Percentiles rank a stretch among this genome's conserved stretches.
Conservation (phyloP, 2,329 filamentous ascomycete genomes). For the Aspergillus tanneri region DNA sequence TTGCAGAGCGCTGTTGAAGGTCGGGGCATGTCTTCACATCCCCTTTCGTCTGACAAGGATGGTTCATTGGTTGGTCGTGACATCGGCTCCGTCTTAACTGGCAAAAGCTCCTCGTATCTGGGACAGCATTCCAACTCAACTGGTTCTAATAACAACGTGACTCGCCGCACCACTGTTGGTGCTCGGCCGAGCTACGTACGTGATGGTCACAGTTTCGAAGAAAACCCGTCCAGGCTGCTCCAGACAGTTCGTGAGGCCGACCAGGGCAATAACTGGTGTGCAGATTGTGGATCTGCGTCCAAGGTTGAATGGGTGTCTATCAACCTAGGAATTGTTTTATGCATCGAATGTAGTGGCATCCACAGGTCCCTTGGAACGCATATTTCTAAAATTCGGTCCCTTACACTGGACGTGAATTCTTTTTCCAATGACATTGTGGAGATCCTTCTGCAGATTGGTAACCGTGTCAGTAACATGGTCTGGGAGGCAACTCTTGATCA, state of each 20-base stretch:
- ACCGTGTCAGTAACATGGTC: constrained; percentile 91
- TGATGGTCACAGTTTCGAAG: constrained; percentile 71
- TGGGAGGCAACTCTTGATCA: constrained; percentile 87
- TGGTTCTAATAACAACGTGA: constrained; percentile 59
- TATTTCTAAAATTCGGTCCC: constrained; percentile 92
- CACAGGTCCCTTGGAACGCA: constrained; percentile 95
- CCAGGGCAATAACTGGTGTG: constrained; percentile 89
- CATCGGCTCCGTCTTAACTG: constrained; percentile 88
- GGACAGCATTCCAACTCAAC: constrained; percentile 52
- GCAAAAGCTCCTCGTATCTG: constrained; percentile 71
- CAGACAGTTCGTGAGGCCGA: constrained; percentile 86
- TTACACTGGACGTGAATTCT: constrained; percentile 92
- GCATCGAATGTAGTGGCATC: constrained; percentile 97
- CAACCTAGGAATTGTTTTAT: constrained; percentile 92
- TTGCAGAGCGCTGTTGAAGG: constrained; percentile 93
- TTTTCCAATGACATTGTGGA: constrained; percentile 98
- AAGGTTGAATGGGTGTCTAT: constrained; percentile 99
- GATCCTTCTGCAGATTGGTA: constrained; percentile 84
- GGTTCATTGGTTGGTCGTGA: constrained; percentile 70
- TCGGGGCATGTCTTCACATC: constrained; percentile 54
- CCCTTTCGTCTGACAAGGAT: constrained; percentile 46
- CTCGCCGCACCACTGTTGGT: constrained; percentile 85
- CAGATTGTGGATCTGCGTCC: constrained; percentile 84
- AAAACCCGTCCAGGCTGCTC: constrained; percentile 80
- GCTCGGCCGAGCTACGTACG: constrained; percentile 73